Base-by-base conservation (phyloP, 805 yeast species). In the Suhomyces kilbournensis region DNA sequence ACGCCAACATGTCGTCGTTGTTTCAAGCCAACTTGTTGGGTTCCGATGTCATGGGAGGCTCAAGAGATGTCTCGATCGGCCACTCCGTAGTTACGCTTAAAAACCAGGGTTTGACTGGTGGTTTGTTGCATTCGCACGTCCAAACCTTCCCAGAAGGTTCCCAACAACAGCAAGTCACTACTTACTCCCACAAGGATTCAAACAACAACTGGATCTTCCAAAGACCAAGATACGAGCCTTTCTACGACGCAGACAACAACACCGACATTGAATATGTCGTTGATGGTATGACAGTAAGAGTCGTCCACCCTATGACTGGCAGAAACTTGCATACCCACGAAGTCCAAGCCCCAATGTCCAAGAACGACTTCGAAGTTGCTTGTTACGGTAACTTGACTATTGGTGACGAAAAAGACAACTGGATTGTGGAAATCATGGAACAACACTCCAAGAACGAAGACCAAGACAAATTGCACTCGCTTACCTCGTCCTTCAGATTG, bases 401-500 rank as follows among this genome's bases (percentile, higher is more conserved):
- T 55, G 94, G 93, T 54, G 94, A 88, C 67, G 66, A 66, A 26
- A 85, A 85, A 64, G 96, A 88, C 70, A 83, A 88, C 64, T 88
- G 96, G 96, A 67, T 80, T 47, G 71, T 88, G 51, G 93, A 88
- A 69, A 75, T 87, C 56, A 81, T 79, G 52, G 83, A 84, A 53
- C 89, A 84, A 64, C 61, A 72, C 42, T 81, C 80, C 30, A 20
- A 14, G 15, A 56, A 69, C 15, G 88, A 83, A 63, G 85, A 86
- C 63, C 65, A 70, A 47, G 42, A 69, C 7, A 69, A 74, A 50
- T 64, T 90, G 50, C 96, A 89, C 70, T 94, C 97, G 15, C 79
- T 92, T 56, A 83, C 97, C 35, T 80, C 97, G 1, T 84, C 90
- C 20, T 83, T 94, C 72, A 81, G 97, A 70, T 74, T 94, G 59